phyloP scores from a whole-genome alignment of 2,329 filamentous ascomycete species.

The Colletotrichum orbiculare region DNA sequence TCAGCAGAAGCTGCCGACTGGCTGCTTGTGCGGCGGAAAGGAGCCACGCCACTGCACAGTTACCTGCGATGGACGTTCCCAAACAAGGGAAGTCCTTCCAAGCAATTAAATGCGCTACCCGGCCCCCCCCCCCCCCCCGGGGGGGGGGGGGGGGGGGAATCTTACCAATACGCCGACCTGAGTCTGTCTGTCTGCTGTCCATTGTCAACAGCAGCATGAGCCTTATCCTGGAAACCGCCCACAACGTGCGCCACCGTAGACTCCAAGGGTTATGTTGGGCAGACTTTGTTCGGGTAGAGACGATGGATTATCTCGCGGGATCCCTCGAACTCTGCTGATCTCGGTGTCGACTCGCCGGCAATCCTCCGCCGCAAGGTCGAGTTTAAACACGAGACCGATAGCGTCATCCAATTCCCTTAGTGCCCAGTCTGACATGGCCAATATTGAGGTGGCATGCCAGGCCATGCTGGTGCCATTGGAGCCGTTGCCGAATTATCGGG shows the following conservation, averaged over 20 bases:
- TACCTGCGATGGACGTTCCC: constrained; percentile 24
- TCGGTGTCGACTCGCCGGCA: not conserved
- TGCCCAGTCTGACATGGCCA: not conserved
- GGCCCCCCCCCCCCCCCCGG: no score
- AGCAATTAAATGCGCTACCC: no score
- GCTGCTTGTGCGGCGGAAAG: constrained; percentile 15
- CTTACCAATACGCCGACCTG: no score
- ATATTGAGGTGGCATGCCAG: not conserved
- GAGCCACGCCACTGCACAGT: constrained; percentile 17
- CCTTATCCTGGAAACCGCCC: constrained; percentile 8
- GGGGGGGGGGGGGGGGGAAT: no score
- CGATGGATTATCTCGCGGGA: constrained; percentile 27
- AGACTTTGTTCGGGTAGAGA: constrained; percentile 27
- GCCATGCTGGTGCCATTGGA: not conserved
- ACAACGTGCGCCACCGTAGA: constrained; percentile 1
- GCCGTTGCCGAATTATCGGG: constrained; percentile 3
- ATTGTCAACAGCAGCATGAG: constrained; percentile 5
- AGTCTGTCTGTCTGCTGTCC: not conserved
- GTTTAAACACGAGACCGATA: not conserved
- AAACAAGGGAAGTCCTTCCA: no score
- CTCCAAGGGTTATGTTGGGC: constrained; percentile 13
- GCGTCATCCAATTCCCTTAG: not conserved
- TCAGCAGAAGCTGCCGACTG: constrained; percentile 9
- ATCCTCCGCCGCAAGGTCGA: not conserved
- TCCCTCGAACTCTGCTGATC: constrained; percentile 29